Base-by-base conservation (phyloP, 2,329 filamentous ascomycete species). In the Cephalotrichum gorgonifer region DNA sequence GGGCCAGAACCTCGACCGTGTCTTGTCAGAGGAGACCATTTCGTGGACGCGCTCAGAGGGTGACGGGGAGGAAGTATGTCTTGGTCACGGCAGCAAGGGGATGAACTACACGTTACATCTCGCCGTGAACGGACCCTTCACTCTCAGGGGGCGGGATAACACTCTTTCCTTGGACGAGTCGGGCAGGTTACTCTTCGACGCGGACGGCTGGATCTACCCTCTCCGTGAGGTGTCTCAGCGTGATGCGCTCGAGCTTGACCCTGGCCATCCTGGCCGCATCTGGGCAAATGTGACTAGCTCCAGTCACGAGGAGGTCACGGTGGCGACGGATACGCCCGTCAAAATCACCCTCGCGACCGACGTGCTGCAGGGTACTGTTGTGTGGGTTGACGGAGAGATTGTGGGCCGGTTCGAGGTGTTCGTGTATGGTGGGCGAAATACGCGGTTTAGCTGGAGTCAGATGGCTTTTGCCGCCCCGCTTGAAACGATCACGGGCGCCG, bases 381-480 rank as follows among this genome's bases (percentile, higher is more conserved):
- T 71, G 0, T 78, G 72, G 71, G 53, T 75, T 0, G 56, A 74
- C 50, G 68, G 63, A 7, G 43, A 53, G 0, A 75, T 77, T 43
- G 64, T 54, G 1, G 75, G 75, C 0, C 58, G 75, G 9, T 78
- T 77, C 47, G 74, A 78, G 53, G 74, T 76, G 0, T 75, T 74
- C 51, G 68, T 78, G 1, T 78, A 67, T 53, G 74, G 74, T 0
- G 75, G 75, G 2, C 64, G 63, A 28, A 78, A 78, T 50, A 68
- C 35, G n/a, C 35, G 22, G 17, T 39, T 39, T 22, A 39, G 35
- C 17, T 39, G 35, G 35, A 39, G 35, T 20, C 35, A 39, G n/a
- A 39, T 39, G 35, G 35, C 35, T 6, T 22, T 39, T 39, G 35
- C 22, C 8, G 35, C 35, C 17, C 35, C 35, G 35, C 35, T 39